phyloP scores from a whole-genome alignment of 768 basidiomycete species.

The Suillus hirtellus region DNA sequence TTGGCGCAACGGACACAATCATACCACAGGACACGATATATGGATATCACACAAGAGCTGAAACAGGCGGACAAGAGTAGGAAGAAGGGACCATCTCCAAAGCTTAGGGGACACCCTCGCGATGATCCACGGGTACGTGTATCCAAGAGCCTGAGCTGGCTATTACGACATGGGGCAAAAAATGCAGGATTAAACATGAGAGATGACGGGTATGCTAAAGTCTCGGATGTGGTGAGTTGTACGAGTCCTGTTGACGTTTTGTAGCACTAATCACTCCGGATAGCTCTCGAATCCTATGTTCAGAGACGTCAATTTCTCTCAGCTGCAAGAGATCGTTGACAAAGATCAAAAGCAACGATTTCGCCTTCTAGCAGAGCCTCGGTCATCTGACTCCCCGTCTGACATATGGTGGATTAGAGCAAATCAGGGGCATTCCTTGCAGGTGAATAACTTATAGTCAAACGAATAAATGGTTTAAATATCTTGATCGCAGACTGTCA shows the following conservation, averaged over 20 bases:
- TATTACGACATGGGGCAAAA: slow-evolving; percentile 88
- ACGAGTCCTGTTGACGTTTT: not conserved
- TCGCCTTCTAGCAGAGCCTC: slow-evolving; percentile 54
- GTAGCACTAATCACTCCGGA: slow-evolving; percentile 14
- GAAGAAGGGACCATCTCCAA: slow-evolving; percentile 32
- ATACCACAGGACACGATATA: not conserved
- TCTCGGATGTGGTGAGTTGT: slow-evolving; percentile 77
- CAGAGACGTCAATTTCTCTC: slow-evolving; percentile 52
- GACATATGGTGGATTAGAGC: slow-evolving; percentile 85
- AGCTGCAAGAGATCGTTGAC: slow-evolving; percentile 63
- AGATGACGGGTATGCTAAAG: slow-evolving; percentile 81
- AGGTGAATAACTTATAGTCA: slow-evolving; percentile 43
- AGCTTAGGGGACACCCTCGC: slow-evolving; percentile 56
- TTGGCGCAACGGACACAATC: not conserved
- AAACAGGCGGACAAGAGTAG: slow-evolving; percentile 12
- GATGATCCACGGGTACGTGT: slow-evolving; percentile 70
- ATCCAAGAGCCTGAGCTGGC: slow-evolving; percentile 87
- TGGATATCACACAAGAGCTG: slow-evolving; percentile 12
- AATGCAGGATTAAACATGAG: slow-evolving; percentile 76
- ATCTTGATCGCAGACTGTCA: slow-evolving; percentile 50
- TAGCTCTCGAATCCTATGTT: slow-evolving; percentile 75
- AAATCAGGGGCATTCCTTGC: slow-evolving; percentile 87
- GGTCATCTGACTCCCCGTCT: slow-evolving; percentile 27
- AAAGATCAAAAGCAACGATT: slow-evolving; percentile 69
- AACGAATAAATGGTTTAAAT: not conserved